Evolutionary conservation across 306 rosid genomes (phyloP).

Genomic region (Bauhinia variegata): DNA sequence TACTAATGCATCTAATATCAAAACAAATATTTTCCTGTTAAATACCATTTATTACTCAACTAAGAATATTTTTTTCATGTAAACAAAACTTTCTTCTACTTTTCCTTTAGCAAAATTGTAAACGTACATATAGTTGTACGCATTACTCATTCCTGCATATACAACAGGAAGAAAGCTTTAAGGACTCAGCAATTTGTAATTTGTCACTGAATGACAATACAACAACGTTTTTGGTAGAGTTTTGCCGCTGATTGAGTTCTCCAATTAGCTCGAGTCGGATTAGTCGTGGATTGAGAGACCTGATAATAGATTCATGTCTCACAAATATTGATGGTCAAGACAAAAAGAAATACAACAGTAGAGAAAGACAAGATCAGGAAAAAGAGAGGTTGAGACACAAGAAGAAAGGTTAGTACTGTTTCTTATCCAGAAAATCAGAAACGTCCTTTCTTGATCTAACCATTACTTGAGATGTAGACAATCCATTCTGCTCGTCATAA

Average conservation of each 20-base stretch:
- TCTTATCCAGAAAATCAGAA: constrained; percentile 44
- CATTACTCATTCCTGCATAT: no score
- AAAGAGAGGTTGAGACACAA: neutral
- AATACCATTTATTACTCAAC: no score
- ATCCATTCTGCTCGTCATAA: constrained; percentile 37
- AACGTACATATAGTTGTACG: neutral
- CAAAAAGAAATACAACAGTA: neutral
- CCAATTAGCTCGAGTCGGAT: no score
- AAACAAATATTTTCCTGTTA: no score
- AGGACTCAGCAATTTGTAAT: neutral
- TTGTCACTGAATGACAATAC: neutral
- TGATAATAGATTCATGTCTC: no score
- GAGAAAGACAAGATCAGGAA: neutral
- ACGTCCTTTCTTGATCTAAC: constrained; percentile 45
- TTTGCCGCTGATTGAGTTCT: no score
- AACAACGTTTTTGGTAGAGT: neutral
- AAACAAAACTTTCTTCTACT: no score
- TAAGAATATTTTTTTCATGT: no score
- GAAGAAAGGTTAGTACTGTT: constrained; percentile 10
- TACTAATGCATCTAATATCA: no score
- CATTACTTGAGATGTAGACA: constrained; percentile 48
- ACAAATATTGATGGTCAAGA: no score
- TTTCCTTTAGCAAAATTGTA: neutral
- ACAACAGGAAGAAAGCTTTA: neutral
- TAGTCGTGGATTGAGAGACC: no score